These are phyloP conservation scores for Dryas octopetala DNA, from an alignment of 306 rosid genomes.

Conservation along the genomic window DNA sequence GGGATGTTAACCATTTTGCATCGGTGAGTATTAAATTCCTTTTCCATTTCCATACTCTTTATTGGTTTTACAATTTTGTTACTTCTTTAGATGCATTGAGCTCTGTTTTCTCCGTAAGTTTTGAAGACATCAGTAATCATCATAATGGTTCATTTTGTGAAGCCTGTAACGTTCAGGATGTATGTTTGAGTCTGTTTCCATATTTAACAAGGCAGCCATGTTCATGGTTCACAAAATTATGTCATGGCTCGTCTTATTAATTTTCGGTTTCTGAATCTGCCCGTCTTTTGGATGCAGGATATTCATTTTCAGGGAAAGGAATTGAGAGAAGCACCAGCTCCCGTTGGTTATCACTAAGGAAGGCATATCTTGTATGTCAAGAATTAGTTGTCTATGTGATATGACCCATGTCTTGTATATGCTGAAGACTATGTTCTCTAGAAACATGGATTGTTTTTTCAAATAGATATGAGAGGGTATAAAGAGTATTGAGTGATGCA, in stretches of 20 bases:
- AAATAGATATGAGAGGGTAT: neutral
- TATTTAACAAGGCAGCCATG: neutral
- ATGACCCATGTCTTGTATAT: neutral
- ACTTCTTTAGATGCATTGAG: neutral
- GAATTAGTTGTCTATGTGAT: neutral
- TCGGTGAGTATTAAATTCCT: slow-evolving; percentile 45
- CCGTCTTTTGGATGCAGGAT: slow-evolving; percentile 50
- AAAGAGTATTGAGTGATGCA: neutral
- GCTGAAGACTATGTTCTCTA: neutral
- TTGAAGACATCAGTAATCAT: neutral
- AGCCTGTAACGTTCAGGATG: neutral
- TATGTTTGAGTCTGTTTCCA: neutral
- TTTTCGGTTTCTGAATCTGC: neutral
- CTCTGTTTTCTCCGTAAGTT: neutral
- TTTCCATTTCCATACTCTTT: neutral
- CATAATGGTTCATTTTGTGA: neutral
- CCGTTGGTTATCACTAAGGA: slow-evolving; percentile 54
- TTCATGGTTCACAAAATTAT: neutral
- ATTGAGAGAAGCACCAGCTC: slow-evolving; percentile 75
- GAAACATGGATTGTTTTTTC: neutral
- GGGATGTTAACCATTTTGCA: slow-evolving; percentile 83
- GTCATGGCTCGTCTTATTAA: neutral
- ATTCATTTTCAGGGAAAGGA: slow-evolving; percentile 67
- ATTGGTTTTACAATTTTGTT: neutral
- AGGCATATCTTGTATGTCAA: neutral